Evolutionary conservation across 2,329 filamentous ascomycete species (phyloP), one percentile per base, ranked within the genome.

Genomic region (Acrodontium crateriforme): DNA sequence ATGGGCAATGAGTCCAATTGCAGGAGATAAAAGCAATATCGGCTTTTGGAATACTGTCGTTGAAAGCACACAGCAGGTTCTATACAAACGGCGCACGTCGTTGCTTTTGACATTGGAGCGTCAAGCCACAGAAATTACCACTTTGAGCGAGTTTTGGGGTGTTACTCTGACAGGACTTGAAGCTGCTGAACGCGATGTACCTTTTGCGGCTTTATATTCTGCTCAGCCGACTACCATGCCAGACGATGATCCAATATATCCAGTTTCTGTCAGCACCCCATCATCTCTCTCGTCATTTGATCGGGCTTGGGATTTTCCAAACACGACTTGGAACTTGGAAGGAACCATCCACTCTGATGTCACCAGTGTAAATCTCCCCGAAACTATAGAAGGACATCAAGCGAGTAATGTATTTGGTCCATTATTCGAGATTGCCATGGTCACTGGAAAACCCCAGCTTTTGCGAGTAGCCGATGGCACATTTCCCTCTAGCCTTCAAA

Each of bases 1-100:
- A n/a, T n/a, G n/a, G n/a, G n/a, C n/a, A n/a, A n/a, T n/a, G n/a
- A n/a, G n/a, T n/a, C n/a, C n/a, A n/a, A n/a, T n/a, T n/a, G n/a
- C n/a, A n/a, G n/a, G n/a, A n/a, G n/a, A n/a, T n/a, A n/a, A n/a
- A n/a, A n/a, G n/a, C n/a, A n/a, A n/a, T n/a, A n/a, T n/a, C n/a
- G 44, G 40, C 11, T 33, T 38, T 15, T 46, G 42, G 30, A 43
- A 44, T 16, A 40, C 44, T 3, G 29, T 29, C 2, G 16, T 32
- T 18, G 44, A 46, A 25, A 29, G 31, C 6, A 45, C 43, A 2
- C 14, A 19, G 9, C 25, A 33, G n/a, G 32, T 36, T 4, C 16
- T 45, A 5, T 11, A 24, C 10, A 31, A 39, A 14, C 35, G 42
- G 6, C 35, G 37, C 9, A n/a, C n/a, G n/a, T n/a, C n/a, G n/a